Conservation (phyloP, 139 green algal species). For the Volvox reticuliferus region DNA sequence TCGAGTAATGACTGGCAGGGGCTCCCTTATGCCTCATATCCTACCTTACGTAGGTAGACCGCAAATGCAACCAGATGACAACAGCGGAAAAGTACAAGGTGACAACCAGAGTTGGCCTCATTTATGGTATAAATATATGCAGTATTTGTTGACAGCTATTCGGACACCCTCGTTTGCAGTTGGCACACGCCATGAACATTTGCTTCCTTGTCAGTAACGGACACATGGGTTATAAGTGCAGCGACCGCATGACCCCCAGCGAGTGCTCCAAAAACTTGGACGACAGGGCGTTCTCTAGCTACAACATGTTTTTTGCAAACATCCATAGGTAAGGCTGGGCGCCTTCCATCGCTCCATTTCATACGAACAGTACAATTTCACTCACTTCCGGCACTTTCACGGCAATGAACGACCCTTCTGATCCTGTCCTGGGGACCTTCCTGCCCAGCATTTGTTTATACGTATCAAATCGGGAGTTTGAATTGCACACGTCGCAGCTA, state of each 20-base stretch:
- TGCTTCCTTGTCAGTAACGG: slow-evolving; percentile 42
- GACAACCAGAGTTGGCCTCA: neutral
- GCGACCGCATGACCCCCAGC: neutral
- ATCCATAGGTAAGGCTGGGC: slow-evolving; percentile 12
- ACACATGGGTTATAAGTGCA: slow-evolving; percentile 19
- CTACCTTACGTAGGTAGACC: neutral
- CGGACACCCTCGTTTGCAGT: neutral
- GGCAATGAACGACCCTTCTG: neutral
- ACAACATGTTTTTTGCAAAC: slow-evolving; percentile 42
- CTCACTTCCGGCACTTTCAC: too few species aligned
- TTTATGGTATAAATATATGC: too few species aligned
- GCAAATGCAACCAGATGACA: slow-evolving; percentile 32
- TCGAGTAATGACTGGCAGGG: too few species aligned
- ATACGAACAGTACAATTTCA: too few species aligned
- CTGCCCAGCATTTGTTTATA: slow-evolving; percentile 40
- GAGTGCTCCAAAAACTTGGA: slow-evolving; percentile 26
- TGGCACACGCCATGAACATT: slow-evolving; percentile 34
- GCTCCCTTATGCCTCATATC: too few species aligned
- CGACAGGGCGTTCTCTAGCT: slow-evolving; percentile 27
- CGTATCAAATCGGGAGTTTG: slow-evolving; percentile 32
- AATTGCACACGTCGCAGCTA: slow-evolving; percentile 33
- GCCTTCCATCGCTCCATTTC: too few species aligned
- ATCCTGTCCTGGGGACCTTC: neutral
- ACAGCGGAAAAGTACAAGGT: slow-evolving; percentile 34
- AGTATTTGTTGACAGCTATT: neutral